Conservation (phyloP, 2,329 filamentous ascomycete species). For the Aspergillus viridinutans region DNA sequence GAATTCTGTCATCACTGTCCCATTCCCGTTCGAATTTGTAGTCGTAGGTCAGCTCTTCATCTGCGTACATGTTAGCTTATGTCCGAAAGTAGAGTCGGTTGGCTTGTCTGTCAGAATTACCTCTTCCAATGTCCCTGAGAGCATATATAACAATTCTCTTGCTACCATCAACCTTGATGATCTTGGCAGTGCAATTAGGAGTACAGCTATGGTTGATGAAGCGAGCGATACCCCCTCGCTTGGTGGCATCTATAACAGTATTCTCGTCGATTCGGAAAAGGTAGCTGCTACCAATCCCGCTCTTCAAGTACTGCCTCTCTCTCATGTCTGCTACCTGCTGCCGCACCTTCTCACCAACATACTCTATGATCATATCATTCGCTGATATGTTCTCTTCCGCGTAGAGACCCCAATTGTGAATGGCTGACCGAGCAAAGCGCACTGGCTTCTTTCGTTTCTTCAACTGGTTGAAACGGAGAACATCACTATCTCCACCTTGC, state of each 20-base stretch:
- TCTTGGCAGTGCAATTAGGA: conserved; percentile 98
- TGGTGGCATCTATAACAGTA: conserved; percentile 95
- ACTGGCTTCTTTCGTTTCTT: conserved; percentile 99
- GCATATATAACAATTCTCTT: conserved; percentile 99
- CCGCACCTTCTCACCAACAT: conserved; percentile 94
- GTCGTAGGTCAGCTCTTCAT: conserved; percentile 98
- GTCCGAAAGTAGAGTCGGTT: background rate
- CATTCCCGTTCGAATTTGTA: conserved; percentile 99
- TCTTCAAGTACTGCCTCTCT: conserved; percentile 87
- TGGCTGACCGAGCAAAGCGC: conserved; percentile 93
- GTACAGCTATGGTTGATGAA: conserved; percentile 99
- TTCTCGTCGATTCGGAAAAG: conserved; percentile 98
- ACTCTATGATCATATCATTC: conserved; percentile 99
- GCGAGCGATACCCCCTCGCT: conserved; percentile 94
- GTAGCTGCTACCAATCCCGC: conserved; percentile 95
- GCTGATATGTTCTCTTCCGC: conserved; percentile 95
- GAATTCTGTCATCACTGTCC: conserved; percentile 89
- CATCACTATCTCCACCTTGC: conserved; percentile 75
- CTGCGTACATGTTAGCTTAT: conserved; percentile 46
- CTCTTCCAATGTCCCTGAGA: conserved; percentile 86
- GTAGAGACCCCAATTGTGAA: conserved; percentile 98
- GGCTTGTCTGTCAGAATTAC: conserved; percentile 55
- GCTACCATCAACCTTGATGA: conserved; percentile 96
- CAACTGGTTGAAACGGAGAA: conserved; percentile 95
- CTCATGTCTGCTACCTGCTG: conserved; percentile 97